Percentiles rank a stretch among this genome's conserved stretches.
phyloP scores from a whole-genome alignment of 441 rosid species.

The Aleurites moluccanus region DNA sequence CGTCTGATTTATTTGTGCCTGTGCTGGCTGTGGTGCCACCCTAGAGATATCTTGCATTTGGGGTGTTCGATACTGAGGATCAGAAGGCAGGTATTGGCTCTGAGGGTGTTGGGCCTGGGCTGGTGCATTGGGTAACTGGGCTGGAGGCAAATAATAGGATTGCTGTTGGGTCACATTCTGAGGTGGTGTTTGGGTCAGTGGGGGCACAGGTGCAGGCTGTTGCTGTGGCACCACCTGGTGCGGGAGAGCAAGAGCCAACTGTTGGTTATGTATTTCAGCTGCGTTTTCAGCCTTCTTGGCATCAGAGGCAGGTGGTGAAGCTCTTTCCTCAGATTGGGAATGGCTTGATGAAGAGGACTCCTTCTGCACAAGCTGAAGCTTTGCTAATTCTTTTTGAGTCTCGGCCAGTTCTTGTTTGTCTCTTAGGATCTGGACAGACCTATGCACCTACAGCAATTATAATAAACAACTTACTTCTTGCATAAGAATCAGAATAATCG shows the following conservation, averaged over 20 bases:
- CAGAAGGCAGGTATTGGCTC: conserved; percentile 45
- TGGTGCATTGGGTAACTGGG: conserved; percentile 45
- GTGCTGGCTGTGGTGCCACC: conserved; percentile 45
- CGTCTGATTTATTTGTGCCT: conserved; percentile 42
- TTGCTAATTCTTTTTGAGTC: conserved; percentile 83
- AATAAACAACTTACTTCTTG: conserved; percentile 6
- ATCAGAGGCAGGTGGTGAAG: conserved; percentile 55
- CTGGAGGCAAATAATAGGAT: conserved; percentile 59
- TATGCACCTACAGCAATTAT: conserved; percentile 63
- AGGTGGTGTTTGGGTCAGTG: conserved; percentile 44
- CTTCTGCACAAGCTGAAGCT: conserved; percentile 81
- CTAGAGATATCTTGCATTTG: conserved; percentile 55
- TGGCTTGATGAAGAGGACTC: conserved; percentile 69
- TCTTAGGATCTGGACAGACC: conserved; percentile 93
- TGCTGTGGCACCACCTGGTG: conserved; percentile 71
- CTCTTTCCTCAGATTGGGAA: conserved; percentile 73
- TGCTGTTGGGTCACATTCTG: conserved; percentile 58
- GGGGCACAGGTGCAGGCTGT: conserved; percentile 40
- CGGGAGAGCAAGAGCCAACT: conserved; percentile 85
- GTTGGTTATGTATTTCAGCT: conserved; percentile 70
- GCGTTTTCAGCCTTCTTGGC: conserved; percentile 49
- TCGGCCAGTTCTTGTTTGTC: conserved; percentile 97
- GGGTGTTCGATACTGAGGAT: conserved; percentile 57
- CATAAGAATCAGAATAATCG: neutral
- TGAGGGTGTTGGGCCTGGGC: conserved; percentile 44